Conservation (phyloP, 768 basidiomycete genomes). For the Phallus indusiatus region DNA sequence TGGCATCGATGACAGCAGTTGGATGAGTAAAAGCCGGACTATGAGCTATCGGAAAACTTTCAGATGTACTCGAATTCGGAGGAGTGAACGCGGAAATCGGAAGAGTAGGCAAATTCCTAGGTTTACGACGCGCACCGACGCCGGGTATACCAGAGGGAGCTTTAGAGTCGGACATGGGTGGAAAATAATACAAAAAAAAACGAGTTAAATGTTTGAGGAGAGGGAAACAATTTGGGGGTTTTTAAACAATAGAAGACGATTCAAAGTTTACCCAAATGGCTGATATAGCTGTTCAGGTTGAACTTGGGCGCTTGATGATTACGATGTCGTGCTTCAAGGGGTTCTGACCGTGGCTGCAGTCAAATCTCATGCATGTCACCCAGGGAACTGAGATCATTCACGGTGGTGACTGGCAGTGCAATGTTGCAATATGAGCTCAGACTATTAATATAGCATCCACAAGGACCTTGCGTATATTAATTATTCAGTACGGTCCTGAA, state of each 20-base stretch:
- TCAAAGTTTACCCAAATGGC: too few relatives aligned
- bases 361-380: too few relatives aligned
- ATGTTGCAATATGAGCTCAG: too few relatives aligned
- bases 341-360: too few relatives aligned
- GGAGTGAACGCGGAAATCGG: slow-evolving; percentile 70
- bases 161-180: slow-evolving; percentile 1
- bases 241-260: neutral
- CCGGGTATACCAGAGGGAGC: slow-evolving; percentile 30
- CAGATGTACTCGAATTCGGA: slow-evolving; percentile 56
- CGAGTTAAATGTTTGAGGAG: neutral
- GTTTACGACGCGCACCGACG: slow-evolving; percentile 45
- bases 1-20: slow-evolving; percentile 53
- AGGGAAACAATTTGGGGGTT: neutral
- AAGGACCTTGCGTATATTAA: too few relatives aligned
- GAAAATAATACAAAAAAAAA: neutral
- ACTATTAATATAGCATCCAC: too few relatives aligned
- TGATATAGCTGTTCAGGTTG: too few relatives aligned
- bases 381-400: too few relatives aligned
- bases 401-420: too few relatives aligned
- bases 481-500: too few relatives aligned
- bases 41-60: slow-evolving; percentile 57
- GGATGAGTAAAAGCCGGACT: slow-evolving; percentile 64
- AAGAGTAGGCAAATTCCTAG: slow-evolving; percentile 58
- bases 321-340: too few relatives aligned
- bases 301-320: neutral